Conservation (phyloP, 257 asterid genomes). For the Leptodermis oblonga region DNA sequence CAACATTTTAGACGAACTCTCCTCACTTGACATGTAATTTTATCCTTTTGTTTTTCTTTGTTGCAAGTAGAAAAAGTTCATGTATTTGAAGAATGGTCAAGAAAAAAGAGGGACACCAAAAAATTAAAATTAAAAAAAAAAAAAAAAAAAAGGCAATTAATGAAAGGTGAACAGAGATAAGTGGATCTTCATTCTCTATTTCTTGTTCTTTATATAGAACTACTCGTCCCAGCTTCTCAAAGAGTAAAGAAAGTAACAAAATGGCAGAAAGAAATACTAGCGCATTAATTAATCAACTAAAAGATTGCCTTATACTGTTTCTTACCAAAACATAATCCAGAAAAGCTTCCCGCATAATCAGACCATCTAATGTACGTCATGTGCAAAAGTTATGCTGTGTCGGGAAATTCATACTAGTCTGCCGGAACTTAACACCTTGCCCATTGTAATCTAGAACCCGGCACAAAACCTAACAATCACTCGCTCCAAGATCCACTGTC, state of each 20-base stretch:
- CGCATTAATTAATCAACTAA: background rate
- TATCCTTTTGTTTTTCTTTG: background rate
- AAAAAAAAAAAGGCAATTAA: background rate
- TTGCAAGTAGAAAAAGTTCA: too few species aligned
- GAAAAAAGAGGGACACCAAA: too few species aligned
- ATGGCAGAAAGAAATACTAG: background rate
- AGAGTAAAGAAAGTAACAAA: background rate
- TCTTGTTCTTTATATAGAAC: background rate
- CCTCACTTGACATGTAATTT: too few species aligned
- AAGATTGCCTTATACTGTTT: background rate
- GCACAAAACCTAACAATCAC: background rate
- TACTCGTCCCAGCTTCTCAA: background rate
- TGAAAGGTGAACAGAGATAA: background rate
- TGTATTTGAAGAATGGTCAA: background rate
- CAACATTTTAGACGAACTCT: background rate
- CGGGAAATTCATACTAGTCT: background rate
- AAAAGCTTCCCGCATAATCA: background rate
- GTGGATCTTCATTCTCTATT: background rate
- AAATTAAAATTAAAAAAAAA: too few species aligned
- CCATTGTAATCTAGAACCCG: background rate
- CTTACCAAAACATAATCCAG: background rate
- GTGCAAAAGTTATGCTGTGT: background rate
- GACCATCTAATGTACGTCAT: background rate
- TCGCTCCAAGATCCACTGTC: constrained; percentile 9
- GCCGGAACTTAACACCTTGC: background rate